These are phyloP conservation scores for Neopestalotiopsis clavispora DNA, from an alignment of 2,329 filamentous ascomycete genomes.

Conservation along the genomic window DNA sequence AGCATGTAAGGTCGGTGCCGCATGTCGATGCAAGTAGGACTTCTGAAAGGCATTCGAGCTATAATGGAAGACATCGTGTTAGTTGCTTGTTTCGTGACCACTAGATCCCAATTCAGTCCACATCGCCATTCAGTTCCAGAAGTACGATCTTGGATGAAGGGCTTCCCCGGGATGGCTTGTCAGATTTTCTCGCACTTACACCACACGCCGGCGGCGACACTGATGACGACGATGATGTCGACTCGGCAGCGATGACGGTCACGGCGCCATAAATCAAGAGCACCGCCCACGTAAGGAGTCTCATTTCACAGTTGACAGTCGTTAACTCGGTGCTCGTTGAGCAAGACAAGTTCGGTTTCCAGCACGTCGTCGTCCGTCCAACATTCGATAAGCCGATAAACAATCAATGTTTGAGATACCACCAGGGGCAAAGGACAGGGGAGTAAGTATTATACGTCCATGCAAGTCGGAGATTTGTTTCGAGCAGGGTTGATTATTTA, in stretches of 20 bases:
- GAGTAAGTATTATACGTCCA: not conserved
- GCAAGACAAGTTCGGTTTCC: not conserved
- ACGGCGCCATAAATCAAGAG: slow-evolving; percentile 1
- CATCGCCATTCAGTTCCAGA: not conserved
- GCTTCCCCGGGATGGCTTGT: not conserved
- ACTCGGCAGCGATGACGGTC: not conserved
- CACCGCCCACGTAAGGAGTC: not conserved
- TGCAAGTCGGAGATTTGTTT: not conserved
- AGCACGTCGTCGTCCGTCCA: not conserved
- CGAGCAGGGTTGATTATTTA: not conserved
- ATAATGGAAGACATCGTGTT: not conserved
- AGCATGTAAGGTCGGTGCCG: slow-evolving; percentile 5
- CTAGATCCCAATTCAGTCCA: not conserved
- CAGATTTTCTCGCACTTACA: not conserved
- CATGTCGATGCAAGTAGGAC: not conserved
- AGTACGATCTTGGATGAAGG: not conserved
- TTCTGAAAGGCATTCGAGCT: slow-evolving; percentile 1
- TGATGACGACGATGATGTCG: not conserved
- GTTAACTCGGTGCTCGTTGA: not conserved
- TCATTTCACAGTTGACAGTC: not conserved
- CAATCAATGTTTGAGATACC: not conserved
- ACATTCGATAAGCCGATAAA: not conserved
- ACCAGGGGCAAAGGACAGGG: not conserved
- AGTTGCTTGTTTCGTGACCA: not conserved
- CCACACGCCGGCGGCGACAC: slow-evolving; percentile 7